Conservation (phyloP, 306 rosid species). For the Oxytropis ochrocephala region DNA sequence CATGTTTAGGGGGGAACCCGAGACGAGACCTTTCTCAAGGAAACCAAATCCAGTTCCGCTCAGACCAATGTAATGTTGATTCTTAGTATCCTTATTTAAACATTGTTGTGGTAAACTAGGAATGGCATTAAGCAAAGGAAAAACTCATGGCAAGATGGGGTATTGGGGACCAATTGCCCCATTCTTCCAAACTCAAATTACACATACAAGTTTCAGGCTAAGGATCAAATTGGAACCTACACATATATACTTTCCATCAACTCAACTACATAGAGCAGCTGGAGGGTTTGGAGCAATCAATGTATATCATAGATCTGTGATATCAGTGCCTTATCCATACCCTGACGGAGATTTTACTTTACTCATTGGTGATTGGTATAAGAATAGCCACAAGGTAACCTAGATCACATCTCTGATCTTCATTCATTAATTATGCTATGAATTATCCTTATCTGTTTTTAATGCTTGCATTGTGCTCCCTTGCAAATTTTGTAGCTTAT, state of each 20-base stretch:
- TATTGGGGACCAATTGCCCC: constrained; percentile 88
- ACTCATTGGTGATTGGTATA: constrained; percentile 91
- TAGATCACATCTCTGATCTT: background rate
- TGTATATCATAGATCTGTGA: constrained; percentile 64
- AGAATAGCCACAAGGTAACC: constrained; percentile 62
- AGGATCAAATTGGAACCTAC: constrained; percentile 90
- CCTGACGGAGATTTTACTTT: constrained; percentile 87
- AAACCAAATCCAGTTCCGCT: too few species aligned
- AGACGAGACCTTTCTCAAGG: too few species aligned
- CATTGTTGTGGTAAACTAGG: constrained; percentile 38
- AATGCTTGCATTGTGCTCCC: background rate
- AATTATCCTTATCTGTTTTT: background rate
- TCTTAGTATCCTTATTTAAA: background rate
- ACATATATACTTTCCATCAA: constrained; percentile 89
- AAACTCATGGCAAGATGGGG: constrained; percentile 99
- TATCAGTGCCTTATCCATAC: constrained; percentile 65
- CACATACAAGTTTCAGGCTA: constrained; percentile 82
- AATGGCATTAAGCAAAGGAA: constrained; percentile 97
- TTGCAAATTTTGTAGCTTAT: background rate
- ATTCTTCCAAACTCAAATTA: constrained; percentile 80
- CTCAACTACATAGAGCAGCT: constrained; percentile 76
- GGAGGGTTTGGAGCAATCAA: constrained; percentile 92
- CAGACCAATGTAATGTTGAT: too few species aligned
- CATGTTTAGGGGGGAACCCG: too few species aligned
- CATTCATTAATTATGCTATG: background rate